Percentiles rank a stretch among this genome's conserved stretches.
phyloP scores from a whole-genome alignment of 768 basidiomycete species.

The Mycena vitilis region DNA sequence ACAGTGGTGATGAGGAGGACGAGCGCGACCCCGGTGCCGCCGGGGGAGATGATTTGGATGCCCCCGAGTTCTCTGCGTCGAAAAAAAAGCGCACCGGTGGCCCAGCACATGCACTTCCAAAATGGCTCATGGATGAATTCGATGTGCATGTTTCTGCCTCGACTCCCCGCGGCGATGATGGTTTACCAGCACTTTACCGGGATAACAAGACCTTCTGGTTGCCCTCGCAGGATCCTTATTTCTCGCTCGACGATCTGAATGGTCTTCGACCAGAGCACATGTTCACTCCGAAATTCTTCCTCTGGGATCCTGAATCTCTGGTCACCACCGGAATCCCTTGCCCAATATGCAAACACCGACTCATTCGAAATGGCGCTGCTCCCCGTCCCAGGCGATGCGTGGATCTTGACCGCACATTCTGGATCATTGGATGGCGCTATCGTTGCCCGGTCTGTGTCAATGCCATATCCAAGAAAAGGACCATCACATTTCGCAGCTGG shows the following conservation, averaged over 20 bases:
- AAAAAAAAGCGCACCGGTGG: too few relatives aligned
- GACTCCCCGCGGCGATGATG: too few relatives aligned
- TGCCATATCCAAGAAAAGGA: slow-evolving; percentile 21
- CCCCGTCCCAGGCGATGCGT: slow-evolving; percentile 34
- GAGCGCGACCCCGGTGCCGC: too few relatives aligned
- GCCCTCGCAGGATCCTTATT: neutral
- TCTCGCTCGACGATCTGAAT: neutral
- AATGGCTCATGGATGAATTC: too few relatives aligned
- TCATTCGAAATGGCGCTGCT: neutral
- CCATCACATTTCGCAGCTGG: slow-evolving; percentile 26
- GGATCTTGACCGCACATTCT: slow-evolving; percentile 35
- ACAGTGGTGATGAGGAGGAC: too few relatives aligned
- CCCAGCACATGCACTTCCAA: too few relatives aligned
- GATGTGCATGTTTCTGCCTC: too few relatives aligned
- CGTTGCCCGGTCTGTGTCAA: slow-evolving; percentile 35
- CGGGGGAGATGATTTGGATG: too few relatives aligned
- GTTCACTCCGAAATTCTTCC: neutral
- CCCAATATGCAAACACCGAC: neutral
- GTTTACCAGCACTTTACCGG: too few relatives aligned
- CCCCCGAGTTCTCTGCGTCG: too few relatives aligned
- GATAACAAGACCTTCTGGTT: slow-evolving; percentile 6
- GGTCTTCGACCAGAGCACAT: neutral
- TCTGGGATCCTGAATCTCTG: slow-evolving; percentile 7
- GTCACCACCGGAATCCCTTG: neutral
- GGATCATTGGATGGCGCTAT: slow-evolving; percentile 42